These are phyloP conservation scores for Calocera cornea DNA, from an alignment of 768 basidiomycete species.

Conservation along the genomic window DNA sequence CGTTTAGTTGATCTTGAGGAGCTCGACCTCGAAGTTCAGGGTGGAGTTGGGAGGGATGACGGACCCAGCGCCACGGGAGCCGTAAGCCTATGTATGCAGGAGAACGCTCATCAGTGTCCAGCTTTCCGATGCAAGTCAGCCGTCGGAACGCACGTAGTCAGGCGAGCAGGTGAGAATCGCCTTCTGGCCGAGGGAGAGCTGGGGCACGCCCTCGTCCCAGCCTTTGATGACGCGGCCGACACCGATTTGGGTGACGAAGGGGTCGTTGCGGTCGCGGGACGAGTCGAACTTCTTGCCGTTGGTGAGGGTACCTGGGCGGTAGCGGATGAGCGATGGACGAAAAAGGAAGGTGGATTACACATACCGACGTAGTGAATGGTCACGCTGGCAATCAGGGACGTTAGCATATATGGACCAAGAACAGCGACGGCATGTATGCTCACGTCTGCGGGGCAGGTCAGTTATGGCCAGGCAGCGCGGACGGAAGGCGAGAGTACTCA, in stretches of 20 bases:
- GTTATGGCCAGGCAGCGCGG: background rate
- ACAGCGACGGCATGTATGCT: background rate
- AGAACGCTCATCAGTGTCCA: background rate
- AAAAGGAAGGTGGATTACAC: background rate
- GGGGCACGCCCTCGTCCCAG: slow-evolving; percentile 83
- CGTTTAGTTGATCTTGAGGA: slow-evolving; percentile 49
- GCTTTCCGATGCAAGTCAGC: background rate
- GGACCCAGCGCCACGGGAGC: slow-evolving; percentile 58
- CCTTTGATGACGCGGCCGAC: slow-evolving; percentile 74
- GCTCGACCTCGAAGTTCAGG: slow-evolving; percentile 72
- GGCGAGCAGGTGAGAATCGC: slow-evolving; percentile 51
- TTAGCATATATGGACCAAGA: background rate
- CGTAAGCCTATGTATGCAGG: slow-evolving; percentile 48
- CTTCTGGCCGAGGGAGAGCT: slow-evolving; percentile 65
- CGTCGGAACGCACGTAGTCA: slow-evolving; percentile 53
- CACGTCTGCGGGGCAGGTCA: background rate
- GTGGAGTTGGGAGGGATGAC: slow-evolving; percentile 64
- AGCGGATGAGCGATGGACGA: background rate
- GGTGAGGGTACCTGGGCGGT: slow-evolving; percentile 34
- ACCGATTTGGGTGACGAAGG: slow-evolving; percentile 63
- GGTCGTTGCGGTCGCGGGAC: slow-evolving; percentile 41
- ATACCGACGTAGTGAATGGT: slow-evolving; percentile 61
- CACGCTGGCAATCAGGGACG: slow-evolving; percentile 40
- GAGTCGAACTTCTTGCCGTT: slow-evolving; percentile 63
- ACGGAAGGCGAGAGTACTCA: background rate